Evolutionary conservation across 176 grass and related monocot genomes (phyloP).

Genomic region (Chloris gayana): DNA sequence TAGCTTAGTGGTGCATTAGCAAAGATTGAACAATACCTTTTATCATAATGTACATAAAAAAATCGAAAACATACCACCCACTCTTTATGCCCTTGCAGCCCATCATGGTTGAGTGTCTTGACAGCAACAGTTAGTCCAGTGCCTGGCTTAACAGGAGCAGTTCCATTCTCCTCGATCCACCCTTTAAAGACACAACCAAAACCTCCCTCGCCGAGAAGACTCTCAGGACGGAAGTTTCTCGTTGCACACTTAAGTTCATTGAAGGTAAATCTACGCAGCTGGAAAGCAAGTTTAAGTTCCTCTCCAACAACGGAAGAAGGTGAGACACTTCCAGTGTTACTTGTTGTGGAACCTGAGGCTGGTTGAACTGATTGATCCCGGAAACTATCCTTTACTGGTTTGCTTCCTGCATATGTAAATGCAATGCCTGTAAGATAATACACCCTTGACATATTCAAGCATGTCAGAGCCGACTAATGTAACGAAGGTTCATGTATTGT

Average conservation of each 20-base stretch:
- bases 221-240: slow-evolving; percentile 96
- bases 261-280: slow-evolving; percentile 92
- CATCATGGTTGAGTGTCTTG: slow-evolving; percentile 99
- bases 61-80: slow-evolving; percentile 89
- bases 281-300: slow-evolving; percentile 87
- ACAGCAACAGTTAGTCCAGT: slow-evolving; percentile 98
- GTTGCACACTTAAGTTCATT: slow-evolving; percentile 92
- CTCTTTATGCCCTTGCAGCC: slow-evolving; percentile 97
- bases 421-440: slow-evolving; percentile 18
- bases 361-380: slow-evolving; percentile 59
- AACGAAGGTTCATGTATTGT: neutral
- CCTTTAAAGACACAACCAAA: slow-evolving; percentile 99
- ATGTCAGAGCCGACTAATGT: slow-evolving; percentile 7
- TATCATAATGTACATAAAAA: slow-evolving; percentile 12
- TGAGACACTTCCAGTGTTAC: slow-evolving; percentile 78
- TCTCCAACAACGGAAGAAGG: slow-evolving; percentile 83
- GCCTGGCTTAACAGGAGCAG: slow-evolving; percentile 93
- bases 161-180: slow-evolving; percentile 99
- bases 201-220: slow-evolving; percentile 95
- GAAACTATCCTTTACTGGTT: slow-evolving; percentile 59
- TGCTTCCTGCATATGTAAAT: slow-evolving; percentile 61
- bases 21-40: slow-evolving; percentile 23
- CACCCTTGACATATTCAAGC: slow-evolving; percentile 37
- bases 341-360: slow-evolving; percentile 83
- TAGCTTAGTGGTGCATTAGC: slow-evolving; percentile 28